Base-by-base conservation (phyloP, 2,329 filamentous ascomycete genomes). In the Exophiala bonariae region DNA sequence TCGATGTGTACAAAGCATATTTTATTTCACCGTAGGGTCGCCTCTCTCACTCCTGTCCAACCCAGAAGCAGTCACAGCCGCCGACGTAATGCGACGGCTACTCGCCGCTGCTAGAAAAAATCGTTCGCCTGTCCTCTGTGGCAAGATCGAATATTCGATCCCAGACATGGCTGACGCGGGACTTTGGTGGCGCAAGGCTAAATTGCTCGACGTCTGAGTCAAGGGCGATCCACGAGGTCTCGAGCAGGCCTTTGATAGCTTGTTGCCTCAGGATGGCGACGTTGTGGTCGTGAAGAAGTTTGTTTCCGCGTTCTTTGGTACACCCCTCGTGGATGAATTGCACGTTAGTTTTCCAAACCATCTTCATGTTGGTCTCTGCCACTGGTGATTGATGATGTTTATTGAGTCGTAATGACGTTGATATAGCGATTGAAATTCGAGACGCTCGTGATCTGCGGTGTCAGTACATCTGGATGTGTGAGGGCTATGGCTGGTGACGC, bases 1-100 rank as follows among this genome's bases (percentile, higher is more conserved):
- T 76, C 59, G 73, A 76, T 54, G 70, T 75, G 32, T 76, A 72
- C 59, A 70, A 66, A 30, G 72, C 71, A 11, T 75, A 75, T 59
- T 76, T 70, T 75, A 75, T 59, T 76, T 70, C 68, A 64, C 62
- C 3, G 55, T 63, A 19, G 65, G 62, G 2, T 74, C 70, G 30
- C 70, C 70, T 2, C 61, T 76, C n/a, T 65, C 69, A 41, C 64
- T 66, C 17, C 60, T 60, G n/a, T 59, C 59, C 4, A 66, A 74
- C 56, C 61, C 67, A 13, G 62, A 63, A 11, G 64, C 64, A 16
- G 63, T 60, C 8, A 52, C 58, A 7, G 64, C 64, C 19, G 70
- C 71, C 2, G 64, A 61, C 5, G 64, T 63, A 3, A 74, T 74
- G 59, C 59, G 63, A 11, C 59, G 58, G 5, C 64, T 76, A 7